Evolutionary conservation across 208 protist species (phyloP).

Genomic region (Trypanosoma vivax): DNA sequence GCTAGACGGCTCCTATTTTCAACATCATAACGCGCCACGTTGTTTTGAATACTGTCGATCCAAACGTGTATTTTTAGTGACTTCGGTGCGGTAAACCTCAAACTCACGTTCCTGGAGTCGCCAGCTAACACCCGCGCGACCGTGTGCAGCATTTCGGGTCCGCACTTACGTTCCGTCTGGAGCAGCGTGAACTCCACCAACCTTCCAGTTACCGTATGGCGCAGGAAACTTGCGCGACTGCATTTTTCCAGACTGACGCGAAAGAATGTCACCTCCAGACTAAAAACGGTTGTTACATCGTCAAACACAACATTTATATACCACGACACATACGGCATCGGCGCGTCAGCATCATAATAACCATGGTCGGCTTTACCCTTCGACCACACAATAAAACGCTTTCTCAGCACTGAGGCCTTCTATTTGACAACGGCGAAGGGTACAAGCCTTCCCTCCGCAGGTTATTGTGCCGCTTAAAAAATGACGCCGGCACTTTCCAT

Average conservation of each 20-base stretch:
- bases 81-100: not conserved
- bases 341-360: not conserved
- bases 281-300: not conserved
- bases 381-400: slow-evolving; percentile 5
- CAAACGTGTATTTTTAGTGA: not conserved
- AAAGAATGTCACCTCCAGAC: slow-evolving; percentile 2
- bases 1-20: too few relatives aligned
- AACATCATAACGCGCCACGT: too few relatives aligned
- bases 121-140: not conserved
- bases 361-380: slow-evolving; percentile 8
- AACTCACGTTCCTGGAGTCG: not conserved
- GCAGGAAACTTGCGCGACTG: not conserved
- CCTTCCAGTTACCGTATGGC: not conserved
- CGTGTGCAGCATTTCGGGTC: slow-evolving; percentile 3
- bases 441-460: not conserved
- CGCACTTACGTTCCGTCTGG: slow-evolving; percentile 2
- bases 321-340: not conserved
- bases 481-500: not conserved
- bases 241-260: not conserved
- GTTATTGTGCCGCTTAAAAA: not conserved
- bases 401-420: not conserved
- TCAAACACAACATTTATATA: slow-evolving; percentile 4
- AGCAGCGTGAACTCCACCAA: not conserved
- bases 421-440: slow-evolving; percentile 2
- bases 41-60: too few relatives aligned